A percentile compares a stretch with the other conserved stretches of the same genome.
Evolutionary conservation across 495 filamentous ascomycete species (phyloP).

Genomic region (Cercophora scortea): DNA sequence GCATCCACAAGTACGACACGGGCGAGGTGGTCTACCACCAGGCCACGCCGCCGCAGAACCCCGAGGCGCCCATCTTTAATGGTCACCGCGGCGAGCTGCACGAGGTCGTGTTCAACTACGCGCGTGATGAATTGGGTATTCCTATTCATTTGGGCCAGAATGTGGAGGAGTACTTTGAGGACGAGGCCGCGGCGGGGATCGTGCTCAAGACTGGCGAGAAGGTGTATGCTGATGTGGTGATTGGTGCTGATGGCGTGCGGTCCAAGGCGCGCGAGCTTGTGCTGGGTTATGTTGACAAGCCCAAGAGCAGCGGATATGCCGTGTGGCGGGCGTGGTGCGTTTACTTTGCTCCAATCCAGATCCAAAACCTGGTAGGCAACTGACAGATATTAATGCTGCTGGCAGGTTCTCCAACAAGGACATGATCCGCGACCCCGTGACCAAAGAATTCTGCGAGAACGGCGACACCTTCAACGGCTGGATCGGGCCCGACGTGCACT

Average conservation of each 20-base stretch:
- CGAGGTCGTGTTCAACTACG: conserved; percentile 50
- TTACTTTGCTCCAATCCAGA: neutral
- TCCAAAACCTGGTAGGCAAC: too few relatives aligned
- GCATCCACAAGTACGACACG: conserved; percentile 53
- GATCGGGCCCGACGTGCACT: conserved; percentile 53
- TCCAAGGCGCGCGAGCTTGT: conserved; percentile 52
- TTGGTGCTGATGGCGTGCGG: conserved; percentile 53
- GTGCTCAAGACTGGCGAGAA: conserved; percentile 44
- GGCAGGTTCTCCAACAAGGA: conserved; percentile 49
- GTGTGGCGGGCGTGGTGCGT: conserved; percentile 52
- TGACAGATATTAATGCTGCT: too few relatives aligned
- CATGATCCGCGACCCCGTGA: conserved; percentile 52
- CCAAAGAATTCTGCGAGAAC: conserved; percentile 50
- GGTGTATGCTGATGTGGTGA: conserved; percentile 45
- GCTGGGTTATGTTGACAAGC: conserved; percentile 51
- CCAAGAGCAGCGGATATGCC: conserved; percentile 51
- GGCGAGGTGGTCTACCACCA: conserved; percentile 55
- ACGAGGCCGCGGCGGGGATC: conserved; percentile 44
- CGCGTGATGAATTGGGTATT: conserved; percentile 45
- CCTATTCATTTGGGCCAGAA: conserved; percentile 46
- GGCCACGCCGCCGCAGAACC: conserved; percentile 30
- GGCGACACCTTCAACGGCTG: conserved; percentile 56
- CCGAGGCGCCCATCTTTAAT: conserved; percentile 51
- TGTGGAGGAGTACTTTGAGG: conserved; percentile 51
- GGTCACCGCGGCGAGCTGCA: conserved; percentile 55